phyloP scores from a whole-genome alignment of 192 early-diverging fungal genomes.

The Pilaira anomala region DNA sequence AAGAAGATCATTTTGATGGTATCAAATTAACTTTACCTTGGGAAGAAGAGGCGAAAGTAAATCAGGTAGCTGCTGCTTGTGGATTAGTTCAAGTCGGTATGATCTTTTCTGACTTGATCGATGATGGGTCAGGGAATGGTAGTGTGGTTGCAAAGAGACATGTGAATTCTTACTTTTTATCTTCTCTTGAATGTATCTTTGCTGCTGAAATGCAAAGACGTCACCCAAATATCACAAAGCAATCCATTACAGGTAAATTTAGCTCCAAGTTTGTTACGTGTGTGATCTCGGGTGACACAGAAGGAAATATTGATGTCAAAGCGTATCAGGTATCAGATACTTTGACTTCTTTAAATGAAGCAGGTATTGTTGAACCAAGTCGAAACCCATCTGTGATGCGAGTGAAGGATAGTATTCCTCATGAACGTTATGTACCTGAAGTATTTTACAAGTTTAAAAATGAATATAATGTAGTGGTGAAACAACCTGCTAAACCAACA shows the following conservation, averaged over 20 bases:
- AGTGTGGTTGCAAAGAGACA: conserved; percentile 89
- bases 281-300: conserved; percentile 86
- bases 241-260: conserved; percentile 75
- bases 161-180: conserved; percentile 89
- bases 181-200: conserved; percentile 84
- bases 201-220: conserved; percentile 79
- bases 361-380: conserved; percentile 89
- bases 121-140: conserved; percentile 73
- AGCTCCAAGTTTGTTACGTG: conserved; percentile 94
- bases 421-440: conserved; percentile 89
- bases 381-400: conserved; percentile 83
- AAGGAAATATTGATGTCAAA: conserved; percentile 80
- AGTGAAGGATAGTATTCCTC: conserved; percentile 64
- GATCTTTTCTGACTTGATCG: conserved; percentile 90
- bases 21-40: conserved; percentile 58
- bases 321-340: conserved; percentile 93
- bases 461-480: conserved; percentile 85
- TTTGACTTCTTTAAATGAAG: conserved; percentile 83
- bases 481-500: conserved; percentile 88
- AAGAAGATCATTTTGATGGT: conserved; percentile 74
- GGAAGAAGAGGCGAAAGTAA: conserved; percentile 55
- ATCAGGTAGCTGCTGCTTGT: conserved; percentile 61
- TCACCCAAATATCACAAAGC: conserved; percentile 68
- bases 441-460: conserved; percentile 97
- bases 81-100: conserved; percentile 78